Evolutionary conservation across 2,329 filamentous ascomycete species (phyloP).

Genomic region (Geosmithia morbida): DNA sequence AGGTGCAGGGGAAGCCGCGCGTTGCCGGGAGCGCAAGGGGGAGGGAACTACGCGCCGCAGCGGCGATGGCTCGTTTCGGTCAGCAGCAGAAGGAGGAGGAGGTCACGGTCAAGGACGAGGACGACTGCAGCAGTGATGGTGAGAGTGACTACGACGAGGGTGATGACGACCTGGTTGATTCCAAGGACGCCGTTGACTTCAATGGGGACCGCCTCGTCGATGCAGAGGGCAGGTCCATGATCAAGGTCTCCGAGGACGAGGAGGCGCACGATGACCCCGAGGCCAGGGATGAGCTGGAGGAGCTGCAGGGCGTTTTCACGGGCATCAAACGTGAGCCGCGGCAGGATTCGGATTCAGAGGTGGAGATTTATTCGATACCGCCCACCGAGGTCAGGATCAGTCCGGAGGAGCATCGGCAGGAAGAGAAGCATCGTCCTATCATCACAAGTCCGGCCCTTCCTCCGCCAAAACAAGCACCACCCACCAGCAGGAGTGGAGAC

Average conservation of each 20-base stretch:
- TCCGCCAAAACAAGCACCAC: too few relatives aligned
- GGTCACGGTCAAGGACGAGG: constrained; percentile 6
- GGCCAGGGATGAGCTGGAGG: constrained; percentile 38
- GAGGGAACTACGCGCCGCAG: constrained; percentile 61
- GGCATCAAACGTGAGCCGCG: constrained; percentile 9
- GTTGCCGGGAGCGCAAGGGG: constrained; percentile 64
- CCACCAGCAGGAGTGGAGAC: too few relatives aligned
- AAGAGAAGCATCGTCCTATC: neutral
- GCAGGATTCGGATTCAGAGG: neutral
- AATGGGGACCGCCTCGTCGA: constrained; percentile 53
- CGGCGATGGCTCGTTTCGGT: constrained; percentile 61
- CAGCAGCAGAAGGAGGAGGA: constrained; percentile 27
- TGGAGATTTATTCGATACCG: neutral
- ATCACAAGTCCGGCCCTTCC: neutral
- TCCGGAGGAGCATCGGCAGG: neutral
- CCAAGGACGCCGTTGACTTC: constrained; percentile 45
- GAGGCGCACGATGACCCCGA: constrained; percentile 37
- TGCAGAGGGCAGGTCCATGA: constrained; percentile 48
- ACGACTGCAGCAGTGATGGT: constrained; percentile 24
- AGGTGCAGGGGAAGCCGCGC: constrained; percentile 48
- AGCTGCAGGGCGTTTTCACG: constrained; percentile 37
- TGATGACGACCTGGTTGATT: constrained; percentile 17
- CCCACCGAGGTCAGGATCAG: neutral
- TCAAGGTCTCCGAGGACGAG: constrained; percentile 66
- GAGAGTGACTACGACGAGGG: constrained; percentile 34